Evolutionary conservation across 805 yeast genomes (phyloP), one percentile per base, ranked within the genome.

Genomic region (Kodamaea kakaduensis): DNA sequence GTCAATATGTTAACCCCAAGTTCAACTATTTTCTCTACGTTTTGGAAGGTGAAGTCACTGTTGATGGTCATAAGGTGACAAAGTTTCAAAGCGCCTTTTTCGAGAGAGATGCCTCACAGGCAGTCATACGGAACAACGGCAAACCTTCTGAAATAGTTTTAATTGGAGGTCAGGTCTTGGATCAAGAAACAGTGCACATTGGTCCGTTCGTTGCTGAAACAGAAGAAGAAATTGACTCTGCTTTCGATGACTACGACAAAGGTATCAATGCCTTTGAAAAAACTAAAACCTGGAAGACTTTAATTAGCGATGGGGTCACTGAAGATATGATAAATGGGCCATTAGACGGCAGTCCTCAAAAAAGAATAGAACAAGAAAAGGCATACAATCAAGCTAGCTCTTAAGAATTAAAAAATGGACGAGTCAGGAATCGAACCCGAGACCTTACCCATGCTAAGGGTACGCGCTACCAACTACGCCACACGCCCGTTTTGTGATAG

Each of bases 381-480:
- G n/a, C n/a, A n/a, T n/a, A n/a, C n/a, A n/a, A n/a, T n/a, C n/a
- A n/a, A n/a, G n/a, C n/a, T n/a, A n/a, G n/a, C n/a, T n/a, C n/a
- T n/a, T n/a, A n/a, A n/a, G n/a, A n/a, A n/a, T n/a, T n/a, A n/a
- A n/a, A n/a, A 42, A 59, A 40, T 75, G 81, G 81, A 76, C 81
- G 78, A 75, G 80, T 73, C 76, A 75, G 81, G 81, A 76, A 70
- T 76, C 78, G 82, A 75, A 75, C 81, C 81, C 76, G 76, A 75
- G 82, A 77, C 83, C 82, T 77, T 75, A 75, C 79, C 75, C 82
- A 76, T 76, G 81, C 81, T 75, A 77, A 76, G 82, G 76, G 78
- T 74, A 74, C 82, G 82, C 83, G 83, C 83, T 77, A 77, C 83
- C 82, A 75, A 77, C 83, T 77, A 73, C 83, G 82, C 83, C 84